phyloP scores from a whole-genome alignment of 768 basidiomycete genomes.

The Pleurotus tuber-regium region DNA sequence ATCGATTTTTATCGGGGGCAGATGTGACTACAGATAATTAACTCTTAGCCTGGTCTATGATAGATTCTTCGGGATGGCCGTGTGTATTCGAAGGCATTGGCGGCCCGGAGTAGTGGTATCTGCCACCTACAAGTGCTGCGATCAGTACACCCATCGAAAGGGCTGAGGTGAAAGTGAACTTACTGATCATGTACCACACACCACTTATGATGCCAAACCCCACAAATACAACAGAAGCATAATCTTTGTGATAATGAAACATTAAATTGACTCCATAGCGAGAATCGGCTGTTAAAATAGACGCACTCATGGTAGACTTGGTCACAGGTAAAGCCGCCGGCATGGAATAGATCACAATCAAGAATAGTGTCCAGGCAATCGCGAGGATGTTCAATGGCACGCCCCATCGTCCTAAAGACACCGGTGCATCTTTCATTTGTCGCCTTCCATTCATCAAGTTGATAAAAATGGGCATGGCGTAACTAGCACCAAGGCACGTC shows the following conservation, averaged over 20 bases:
- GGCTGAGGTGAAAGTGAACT: conserved; percentile 18
- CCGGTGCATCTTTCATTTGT: conserved; percentile 49
- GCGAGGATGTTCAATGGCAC: conserved; percentile 45
- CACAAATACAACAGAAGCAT: conserved; percentile 65
- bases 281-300: background rate
- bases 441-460: conserved; percentile 42
- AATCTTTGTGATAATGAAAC: conserved; percentile 41
- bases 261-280: background rate
- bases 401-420: conserved; percentile 44
- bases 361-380: conserved; percentile 58
- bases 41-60: too few relatives aligned
- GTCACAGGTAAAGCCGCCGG: conserved; percentile 59
- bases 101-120: conserved; percentile 3
- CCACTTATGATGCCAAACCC: conserved; percentile 58
- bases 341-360: conserved; percentile 69
- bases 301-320: conserved; percentile 43
- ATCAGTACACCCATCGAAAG: background rate
- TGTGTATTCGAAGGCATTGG: conserved; percentile 3
- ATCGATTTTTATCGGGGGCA: too few relatives aligned
- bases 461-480: conserved; percentile 60
- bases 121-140: background rate
- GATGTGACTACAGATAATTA: too few relatives aligned
- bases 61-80: too few relatives aligned
- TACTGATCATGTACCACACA: conserved; percentile 59
- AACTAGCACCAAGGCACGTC: conserved; percentile 64